phyloP scores from a whole-genome alignment of 305 asterid species.

The Fraxinus paxiana region DNA sequence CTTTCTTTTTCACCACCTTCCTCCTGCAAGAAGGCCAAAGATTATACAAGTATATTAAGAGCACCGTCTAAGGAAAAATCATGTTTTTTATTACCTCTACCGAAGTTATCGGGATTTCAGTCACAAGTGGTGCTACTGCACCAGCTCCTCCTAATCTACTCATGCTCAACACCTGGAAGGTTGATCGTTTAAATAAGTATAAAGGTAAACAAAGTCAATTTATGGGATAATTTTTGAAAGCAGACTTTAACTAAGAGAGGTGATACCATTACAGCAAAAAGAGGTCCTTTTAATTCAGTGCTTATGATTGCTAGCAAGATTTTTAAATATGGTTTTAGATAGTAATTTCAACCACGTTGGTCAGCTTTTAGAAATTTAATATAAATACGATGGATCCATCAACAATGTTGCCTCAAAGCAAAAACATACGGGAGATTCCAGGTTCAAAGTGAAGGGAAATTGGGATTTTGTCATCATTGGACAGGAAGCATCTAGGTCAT shows the following conservation, averaged over 20 bases:
- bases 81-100: slow-evolving; percentile 51
- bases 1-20: slow-evolving; percentile 49
- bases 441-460: neutral
- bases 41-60: neutral
- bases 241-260: slow-evolving; percentile 9
- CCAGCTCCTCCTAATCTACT: slow-evolving; percentile 97
- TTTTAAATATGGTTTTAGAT: neutral
- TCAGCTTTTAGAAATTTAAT: neutral
- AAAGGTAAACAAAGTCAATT: slow-evolving; percentile 11
- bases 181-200: neutral
- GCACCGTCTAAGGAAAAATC: neutral
- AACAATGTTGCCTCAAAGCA: neutral
- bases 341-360: neutral
- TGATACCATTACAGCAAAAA: neutral
- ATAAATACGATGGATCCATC: neutral
- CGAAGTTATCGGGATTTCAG: slow-evolving; percentile 75
- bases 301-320: slow-evolving; percentile 4
- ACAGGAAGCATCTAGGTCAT: slow-evolving; percentile 3
- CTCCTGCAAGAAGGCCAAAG: slow-evolving; percentile 30
- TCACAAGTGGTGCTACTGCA: slow-evolving; percentile 91
- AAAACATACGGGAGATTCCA: neutral
- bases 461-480: neutral
- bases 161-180: slow-evolving; percentile 88
- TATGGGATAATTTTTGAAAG: slow-evolving; percentile 6
- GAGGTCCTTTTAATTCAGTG: neutral